Evolutionary conservation across 2,329 filamentous ascomycete genomes (phyloP).

Genomic region (Zymoseptoria crescenta): DNA sequence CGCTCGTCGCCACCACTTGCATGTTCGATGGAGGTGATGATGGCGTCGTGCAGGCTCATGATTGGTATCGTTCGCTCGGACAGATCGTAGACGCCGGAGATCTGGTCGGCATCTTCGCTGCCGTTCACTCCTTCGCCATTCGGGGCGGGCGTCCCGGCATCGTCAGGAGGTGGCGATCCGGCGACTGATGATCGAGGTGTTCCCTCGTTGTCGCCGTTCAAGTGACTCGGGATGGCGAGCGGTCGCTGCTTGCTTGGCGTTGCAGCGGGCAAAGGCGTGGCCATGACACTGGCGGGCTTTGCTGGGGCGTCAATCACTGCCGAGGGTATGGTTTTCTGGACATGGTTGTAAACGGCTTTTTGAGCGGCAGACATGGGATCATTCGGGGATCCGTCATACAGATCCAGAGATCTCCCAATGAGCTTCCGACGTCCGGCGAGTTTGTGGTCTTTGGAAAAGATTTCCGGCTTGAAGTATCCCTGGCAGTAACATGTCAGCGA

Average conservation of each 20-base stretch:
- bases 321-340: constrained; percentile 35
- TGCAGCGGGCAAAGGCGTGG: constrained; percentile 18
- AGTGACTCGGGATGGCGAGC: constrained; percentile 61
- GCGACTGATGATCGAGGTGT: constrained; percentile 81
- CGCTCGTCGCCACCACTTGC: constrained; percentile 72
- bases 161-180: constrained; percentile 79
- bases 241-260: constrained; percentile 26
- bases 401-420: constrained; percentile 80
- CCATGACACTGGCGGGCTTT: constrained; percentile 39
- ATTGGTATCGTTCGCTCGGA: constrained; percentile 75
- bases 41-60: constrained; percentile 78
- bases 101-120: constrained; percentile 35
- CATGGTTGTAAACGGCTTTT: constrained; percentile 52
- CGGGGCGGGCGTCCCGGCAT: constrained; percentile 57
- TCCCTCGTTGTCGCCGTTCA: constrained; percentile 59
- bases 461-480: constrained; percentile 80
- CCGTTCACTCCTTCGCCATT: constrained; percentile 31
- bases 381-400: constrained; percentile 88
- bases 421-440: constrained; percentile 70
- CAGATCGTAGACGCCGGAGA: constrained; percentile 51
- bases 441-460: constrained; percentile 79
- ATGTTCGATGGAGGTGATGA: constrained; percentile 80
- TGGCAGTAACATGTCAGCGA: constrained; percentile 14
- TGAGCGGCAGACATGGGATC: constrained; percentile 84
- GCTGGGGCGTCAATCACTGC: constrained; percentile 33